Evolutionary conservation across 495 filamentous ascomycete species (phyloP), one percentile per base, ranked within the genome.

Genomic region (Talaromyces stipitatus): DNA sequence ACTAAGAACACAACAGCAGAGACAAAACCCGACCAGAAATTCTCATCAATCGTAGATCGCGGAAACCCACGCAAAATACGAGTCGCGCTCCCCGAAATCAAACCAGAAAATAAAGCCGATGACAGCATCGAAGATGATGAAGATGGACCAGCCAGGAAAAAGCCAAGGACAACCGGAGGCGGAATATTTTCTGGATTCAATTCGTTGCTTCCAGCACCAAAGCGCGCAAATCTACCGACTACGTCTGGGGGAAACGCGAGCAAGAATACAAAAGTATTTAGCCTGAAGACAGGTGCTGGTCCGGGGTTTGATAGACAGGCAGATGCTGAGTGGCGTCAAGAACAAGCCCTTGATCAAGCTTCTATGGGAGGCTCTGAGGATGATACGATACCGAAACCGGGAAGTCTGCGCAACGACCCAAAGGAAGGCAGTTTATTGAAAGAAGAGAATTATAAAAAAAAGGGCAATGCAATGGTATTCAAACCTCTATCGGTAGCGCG

Each of bases 131-230:
- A 72, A 32, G 66, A 76, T 16, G 66, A 66, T 3, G 70, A 70
- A 36, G 77, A 86, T 56, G 84, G 76, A 14, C 89, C 87, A 1
- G 86, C 88, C 10, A 73, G 86, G 4, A 96, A 96, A 66, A 85
- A 85, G 50, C 76, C 78, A 20, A 82, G 81, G 45, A 78, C 80
- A 14, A 76, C 78, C 4, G 78, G 74, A 43, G 81, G 76, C 5
- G 72, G 82, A 33, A 78, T 78, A 16, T 88, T 92, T 59, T 80
- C 85, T 56, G 85, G 82, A 7, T 94, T 97, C 72, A 92, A 91
- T 64, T 82, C 89, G 2, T 81, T 96, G 32, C 79, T 97, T n/a
- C 92, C 92, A 10, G 81, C 91, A 27, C 92, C 92, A 16, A 97
- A 94, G 70, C 82, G 80, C 26, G 61, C 72, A 18, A 57, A 57